Conservation (phyloP, 208 protist genomes). For the Crithidia bombi region DNA sequence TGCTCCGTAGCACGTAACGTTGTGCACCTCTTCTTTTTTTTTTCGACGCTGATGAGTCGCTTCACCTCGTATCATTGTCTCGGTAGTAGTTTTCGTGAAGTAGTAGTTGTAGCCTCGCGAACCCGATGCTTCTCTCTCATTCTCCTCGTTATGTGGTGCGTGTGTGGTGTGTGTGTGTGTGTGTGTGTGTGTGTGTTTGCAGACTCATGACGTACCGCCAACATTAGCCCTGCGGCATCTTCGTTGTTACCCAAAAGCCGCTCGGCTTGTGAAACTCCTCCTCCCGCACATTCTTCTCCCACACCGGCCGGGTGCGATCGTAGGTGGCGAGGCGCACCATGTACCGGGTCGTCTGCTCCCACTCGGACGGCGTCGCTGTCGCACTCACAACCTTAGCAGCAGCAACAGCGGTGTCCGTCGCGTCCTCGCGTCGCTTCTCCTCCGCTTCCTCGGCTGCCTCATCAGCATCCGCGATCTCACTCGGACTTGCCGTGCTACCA, state of each 20-base stretch:
- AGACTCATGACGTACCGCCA: too few relatives aligned
- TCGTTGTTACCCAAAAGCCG: slow-evolving; percentile 84
- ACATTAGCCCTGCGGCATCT: slow-evolving; percentile 31
- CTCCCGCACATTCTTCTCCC: slow-evolving; percentile 76
- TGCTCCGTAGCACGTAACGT: neutral
- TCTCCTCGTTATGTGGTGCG: neutral
- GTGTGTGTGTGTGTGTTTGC: neutral
- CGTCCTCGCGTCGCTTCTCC: neutral
- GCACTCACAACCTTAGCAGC: neutral
- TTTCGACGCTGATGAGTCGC: neutral
- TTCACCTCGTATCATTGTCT: too few relatives aligned
- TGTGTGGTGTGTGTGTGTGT: neutral
- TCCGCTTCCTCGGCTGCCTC: slow-evolving; percentile 19
- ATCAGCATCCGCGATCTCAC: slow-evolving; percentile 39
- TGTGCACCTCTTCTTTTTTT: neutral
- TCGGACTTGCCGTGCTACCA: slow-evolving; percentile 14
- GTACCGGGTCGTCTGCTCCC: slow-evolving; percentile 47
- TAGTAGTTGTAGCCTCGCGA: too few relatives aligned
- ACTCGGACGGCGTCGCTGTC: slow-evolving; percentile 33
- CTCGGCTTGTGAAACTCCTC: slow-evolving; percentile 38
- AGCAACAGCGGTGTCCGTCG: neutral
- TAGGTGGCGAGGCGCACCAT: slow-evolving; percentile 53
- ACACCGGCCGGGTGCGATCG: slow-evolving; percentile 68
- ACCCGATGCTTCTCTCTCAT: neutral
- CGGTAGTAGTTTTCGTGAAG: too few relatives aligned